Percentiles rank a stretch among this genome's conserved stretches.
phyloP scores from a whole-genome alignment of 2,329 filamentous ascomycete species.

The Periglandula ipomoeae region DNA sequence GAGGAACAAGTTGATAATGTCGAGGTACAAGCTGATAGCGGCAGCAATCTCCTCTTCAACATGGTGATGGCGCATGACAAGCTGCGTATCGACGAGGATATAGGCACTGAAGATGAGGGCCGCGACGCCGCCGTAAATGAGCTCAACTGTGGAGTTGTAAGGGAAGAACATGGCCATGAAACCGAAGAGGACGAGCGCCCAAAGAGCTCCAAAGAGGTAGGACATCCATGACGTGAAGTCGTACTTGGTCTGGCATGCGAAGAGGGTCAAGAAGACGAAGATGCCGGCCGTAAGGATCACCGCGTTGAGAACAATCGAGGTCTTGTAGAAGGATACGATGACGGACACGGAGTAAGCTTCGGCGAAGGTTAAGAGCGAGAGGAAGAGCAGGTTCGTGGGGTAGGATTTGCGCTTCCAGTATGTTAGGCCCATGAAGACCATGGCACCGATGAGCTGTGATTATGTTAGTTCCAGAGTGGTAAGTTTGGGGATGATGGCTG shows the following conservation, averaged over 20 bases:
- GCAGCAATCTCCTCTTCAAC: slow-evolving; percentile 97
- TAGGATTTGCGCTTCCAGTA: slow-evolving; percentile 96
- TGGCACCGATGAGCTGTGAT: slow-evolving; percentile 61
- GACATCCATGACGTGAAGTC: slow-evolving; percentile 98
- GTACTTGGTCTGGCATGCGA: slow-evolving; percentile 96
- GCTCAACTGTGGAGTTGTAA: slow-evolving; percentile 68
- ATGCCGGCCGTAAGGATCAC: slow-evolving; percentile 79
- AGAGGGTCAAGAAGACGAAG: slow-evolving; percentile 70
- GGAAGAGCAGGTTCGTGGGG: slow-evolving; percentile 88
- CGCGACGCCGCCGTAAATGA: slow-evolving; percentile 72
- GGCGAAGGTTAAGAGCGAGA: slow-evolving; percentile 78
- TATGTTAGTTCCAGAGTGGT: slow-evolving; percentile 13
- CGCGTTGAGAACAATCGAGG: slow-evolving; percentile 77
- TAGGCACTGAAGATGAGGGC: slow-evolving; percentile 91
- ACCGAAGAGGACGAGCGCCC: slow-evolving; percentile 84
- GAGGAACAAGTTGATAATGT: slow-evolving; percentile 95
- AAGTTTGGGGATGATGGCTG: neutral
- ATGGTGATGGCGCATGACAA: slow-evolving; percentile 92
- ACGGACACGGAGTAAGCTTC: slow-evolving; percentile 93
- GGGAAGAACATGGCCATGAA: slow-evolving; percentile 91
- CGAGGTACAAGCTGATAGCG: slow-evolving; percentile 87
- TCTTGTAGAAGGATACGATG: slow-evolving; percentile 83
- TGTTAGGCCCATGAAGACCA: slow-evolving; percentile 77
- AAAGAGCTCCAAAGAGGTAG: slow-evolving; percentile 83
- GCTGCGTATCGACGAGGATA: slow-evolving; percentile 91